These are phyloP conservation scores for Diplodia sapinea DNA, from an alignment of 2,329 filamentous ascomycete species.

Conservation along the genomic window DNA sequence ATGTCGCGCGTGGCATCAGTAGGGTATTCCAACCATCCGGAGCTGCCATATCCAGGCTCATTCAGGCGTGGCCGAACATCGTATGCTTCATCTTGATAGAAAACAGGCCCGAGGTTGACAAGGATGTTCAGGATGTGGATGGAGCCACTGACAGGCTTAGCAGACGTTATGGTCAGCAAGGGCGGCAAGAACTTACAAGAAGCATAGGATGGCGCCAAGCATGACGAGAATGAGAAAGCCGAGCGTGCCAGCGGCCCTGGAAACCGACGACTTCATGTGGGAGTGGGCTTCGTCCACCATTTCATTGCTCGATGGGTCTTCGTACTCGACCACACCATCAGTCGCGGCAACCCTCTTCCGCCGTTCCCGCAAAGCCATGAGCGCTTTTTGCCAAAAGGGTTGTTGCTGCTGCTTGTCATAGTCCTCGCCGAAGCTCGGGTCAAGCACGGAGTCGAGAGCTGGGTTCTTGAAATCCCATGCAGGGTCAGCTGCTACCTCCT, in stretches of 20 bases:
- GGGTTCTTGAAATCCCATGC: constrained; percentile 3
- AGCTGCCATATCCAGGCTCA: constrained; percentile 44
- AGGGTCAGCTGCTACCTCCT: constrained; percentile 18
- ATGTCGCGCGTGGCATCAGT: constrained; percentile 59
- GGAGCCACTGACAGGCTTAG: constrained; percentile 44
- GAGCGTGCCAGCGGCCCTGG: constrained; percentile 23
- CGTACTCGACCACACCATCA: constrained; percentile 1
- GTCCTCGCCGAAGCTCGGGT: constrained; percentile 22
- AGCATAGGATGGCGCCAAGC: constrained; percentile 38
- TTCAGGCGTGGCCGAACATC: constrained; percentile 51
- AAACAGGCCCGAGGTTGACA: constrained; percentile 44
- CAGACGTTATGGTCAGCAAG: background rate
- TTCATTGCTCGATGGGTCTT: constrained; percentile 13
- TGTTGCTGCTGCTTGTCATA: constrained; percentile 1
- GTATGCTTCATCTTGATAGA: constrained; percentile 46
- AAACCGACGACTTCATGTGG: constrained; percentile 2
- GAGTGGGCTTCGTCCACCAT: background rate
- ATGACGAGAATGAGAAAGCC: constrained; percentile 36
- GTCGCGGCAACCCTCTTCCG: constrained; percentile 24
- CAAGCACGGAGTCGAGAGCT: constrained; percentile 4
- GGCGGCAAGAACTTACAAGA: constrained; percentile 43
- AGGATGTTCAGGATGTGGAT: constrained; percentile 50
- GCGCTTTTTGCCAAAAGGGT: constrained; percentile 40
- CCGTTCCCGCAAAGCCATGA: constrained; percentile 41
- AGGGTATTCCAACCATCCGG: constrained; percentile 44